Conservation (phyloP, 2,329 filamentous ascomycete genomes). For the Aspergillus vadensis region DNA sequence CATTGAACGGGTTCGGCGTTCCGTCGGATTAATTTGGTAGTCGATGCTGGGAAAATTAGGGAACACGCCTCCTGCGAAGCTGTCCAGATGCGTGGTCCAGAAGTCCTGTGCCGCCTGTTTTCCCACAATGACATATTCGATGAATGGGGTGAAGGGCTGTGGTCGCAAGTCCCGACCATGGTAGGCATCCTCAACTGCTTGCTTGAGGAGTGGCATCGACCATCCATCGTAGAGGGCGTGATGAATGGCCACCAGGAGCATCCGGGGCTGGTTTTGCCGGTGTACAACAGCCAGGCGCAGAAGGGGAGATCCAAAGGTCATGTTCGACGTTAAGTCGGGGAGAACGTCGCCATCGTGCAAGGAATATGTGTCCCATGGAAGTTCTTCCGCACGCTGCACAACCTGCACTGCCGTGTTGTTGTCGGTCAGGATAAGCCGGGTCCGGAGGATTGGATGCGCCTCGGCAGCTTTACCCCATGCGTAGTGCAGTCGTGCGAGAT, state of each 20-base stretch:
- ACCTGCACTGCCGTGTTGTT: slow-evolving; percentile 10
- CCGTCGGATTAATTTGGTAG: background rate
- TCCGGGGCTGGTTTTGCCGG: background rate
- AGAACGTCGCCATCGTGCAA: background rate
- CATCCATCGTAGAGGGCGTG: slow-evolving; percentile 52
- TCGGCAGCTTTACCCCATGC: slow-evolving; percentile 1
- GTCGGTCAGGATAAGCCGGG: slow-evolving; percentile 8
- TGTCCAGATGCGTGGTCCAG: background rate
- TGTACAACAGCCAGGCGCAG: background rate
- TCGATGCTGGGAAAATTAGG: background rate
- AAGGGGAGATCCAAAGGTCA: background rate
- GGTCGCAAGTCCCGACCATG: slow-evolving; percentile 42
- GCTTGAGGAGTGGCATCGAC: slow-evolving; percentile 30
- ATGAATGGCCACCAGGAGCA: slow-evolving; percentile 26
- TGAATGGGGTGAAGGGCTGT: slow-evolving; percentile 53
- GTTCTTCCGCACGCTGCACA: background rate
- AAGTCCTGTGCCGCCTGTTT: background rate
- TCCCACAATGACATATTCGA: slow-evolving; percentile 40
- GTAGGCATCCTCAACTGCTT: slow-evolving; percentile 25
- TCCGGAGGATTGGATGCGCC: background rate
- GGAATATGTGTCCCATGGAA: background rate
- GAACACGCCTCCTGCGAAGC: background rate
- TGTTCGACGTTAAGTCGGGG: background rate
- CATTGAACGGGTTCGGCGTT: background rate
- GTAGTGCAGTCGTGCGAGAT: slow-evolving; percentile 1